These are phyloP conservation scores for Zymoseptoria pseudotritici DNA, from an alignment of 2,329 filamentous ascomycete species.

Conservation along the genomic window DNA sequence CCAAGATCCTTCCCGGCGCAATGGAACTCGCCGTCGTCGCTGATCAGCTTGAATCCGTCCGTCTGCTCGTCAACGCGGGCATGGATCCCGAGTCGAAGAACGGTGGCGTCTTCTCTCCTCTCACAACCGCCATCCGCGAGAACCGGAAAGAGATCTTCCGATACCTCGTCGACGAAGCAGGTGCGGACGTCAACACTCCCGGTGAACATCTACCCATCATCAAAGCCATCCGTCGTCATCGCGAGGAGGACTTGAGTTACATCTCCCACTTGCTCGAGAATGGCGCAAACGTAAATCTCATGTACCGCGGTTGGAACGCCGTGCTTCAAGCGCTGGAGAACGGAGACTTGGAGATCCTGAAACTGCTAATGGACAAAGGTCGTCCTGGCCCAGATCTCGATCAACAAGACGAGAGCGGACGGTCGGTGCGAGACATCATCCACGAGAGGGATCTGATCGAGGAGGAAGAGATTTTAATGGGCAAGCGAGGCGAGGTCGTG, in stretches of 20 bases:
- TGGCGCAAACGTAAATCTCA: slow-evolving; percentile 60
- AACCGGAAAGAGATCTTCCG: slow-evolving; percentile 52
- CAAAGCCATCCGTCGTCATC: slow-evolving; percentile 57
- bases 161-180: slow-evolving; percentile 48
- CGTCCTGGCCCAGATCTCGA: slow-evolving; percentile 48
- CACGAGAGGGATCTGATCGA: slow-evolving; percentile 53
- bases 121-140: slow-evolving; percentile 61
- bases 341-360: slow-evolving; percentile 50
- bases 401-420: slow-evolving; percentile 48
- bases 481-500: background rate
- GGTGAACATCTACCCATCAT: slow-evolving; percentile 66
- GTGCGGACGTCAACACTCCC: slow-evolving; percentile 58
- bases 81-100: slow-evolving; percentile 65
- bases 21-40: slow-evolving; percentile 62
- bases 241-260: slow-evolving; percentile 51
- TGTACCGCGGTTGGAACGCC: slow-evolving; percentile 60
- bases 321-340: slow-evolving; percentile 60
- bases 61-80: slow-evolving; percentile 56
- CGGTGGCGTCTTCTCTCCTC: slow-evolving; percentile 62
- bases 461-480: slow-evolving; percentile 21
- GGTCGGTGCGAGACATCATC: slow-evolving; percentile 52
- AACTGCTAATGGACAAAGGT: slow-evolving; percentile 43
- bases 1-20: slow-evolving; percentile 57
- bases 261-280: slow-evolving; percentile 55
- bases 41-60: slow-evolving; percentile 59